phyloP scores from a whole-genome alignment of 495 filamentous ascomycete species.

The Immersiella caudata region DNA sequence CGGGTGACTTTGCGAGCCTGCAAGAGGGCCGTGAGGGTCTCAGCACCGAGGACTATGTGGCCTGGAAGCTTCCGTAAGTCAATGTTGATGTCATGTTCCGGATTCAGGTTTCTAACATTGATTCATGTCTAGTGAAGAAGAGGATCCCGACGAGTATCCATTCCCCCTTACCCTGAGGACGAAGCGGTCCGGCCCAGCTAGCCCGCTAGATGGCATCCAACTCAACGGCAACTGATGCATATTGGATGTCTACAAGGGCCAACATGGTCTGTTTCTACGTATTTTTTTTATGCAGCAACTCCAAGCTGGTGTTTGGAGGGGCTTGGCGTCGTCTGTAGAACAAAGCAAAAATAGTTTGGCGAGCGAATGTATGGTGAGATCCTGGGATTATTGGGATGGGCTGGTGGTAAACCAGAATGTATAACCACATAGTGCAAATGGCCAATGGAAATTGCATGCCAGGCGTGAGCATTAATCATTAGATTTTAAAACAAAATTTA shows the following conservation, averaged over 20 bases:
- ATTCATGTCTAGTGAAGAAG: slow-evolving; percentile 72
- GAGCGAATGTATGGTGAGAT: not conserved
- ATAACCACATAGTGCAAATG: slow-evolving; percentile 18
- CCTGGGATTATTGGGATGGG: not conserved
- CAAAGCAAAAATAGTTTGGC: not conserved
- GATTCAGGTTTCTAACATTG: slow-evolving; percentile 6
- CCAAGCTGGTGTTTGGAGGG: not conserved
- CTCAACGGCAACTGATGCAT: slow-evolving; percentile 42
- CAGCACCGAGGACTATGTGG: slow-evolving; percentile 94
- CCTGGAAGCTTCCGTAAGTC: slow-evolving; percentile 96
- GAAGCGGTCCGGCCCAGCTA: slow-evolving; percentile 45
- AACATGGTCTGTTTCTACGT: not conserved
- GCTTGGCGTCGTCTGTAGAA: not conserved
- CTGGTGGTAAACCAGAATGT: not conserved
- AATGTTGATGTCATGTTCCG: not conserved
- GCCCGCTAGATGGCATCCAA: slow-evolving; percentile 43
- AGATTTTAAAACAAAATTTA: not conserved
- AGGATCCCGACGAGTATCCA: slow-evolving; percentile 90
- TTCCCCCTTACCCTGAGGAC: slow-evolving; percentile 82
- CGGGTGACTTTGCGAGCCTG: slow-evolving; percentile 93
- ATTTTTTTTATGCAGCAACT: slow-evolving; percentile 2
- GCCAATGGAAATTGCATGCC: slow-evolving; percentile 16
- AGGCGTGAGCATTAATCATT: slow-evolving; percentile 8
- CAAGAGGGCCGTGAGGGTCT: slow-evolving; percentile 93
- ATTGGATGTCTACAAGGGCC: not conserved